Base-by-base conservation (phyloP, 768 basidiomycete genomes). In the Leccinum disarticulatum region DNA sequence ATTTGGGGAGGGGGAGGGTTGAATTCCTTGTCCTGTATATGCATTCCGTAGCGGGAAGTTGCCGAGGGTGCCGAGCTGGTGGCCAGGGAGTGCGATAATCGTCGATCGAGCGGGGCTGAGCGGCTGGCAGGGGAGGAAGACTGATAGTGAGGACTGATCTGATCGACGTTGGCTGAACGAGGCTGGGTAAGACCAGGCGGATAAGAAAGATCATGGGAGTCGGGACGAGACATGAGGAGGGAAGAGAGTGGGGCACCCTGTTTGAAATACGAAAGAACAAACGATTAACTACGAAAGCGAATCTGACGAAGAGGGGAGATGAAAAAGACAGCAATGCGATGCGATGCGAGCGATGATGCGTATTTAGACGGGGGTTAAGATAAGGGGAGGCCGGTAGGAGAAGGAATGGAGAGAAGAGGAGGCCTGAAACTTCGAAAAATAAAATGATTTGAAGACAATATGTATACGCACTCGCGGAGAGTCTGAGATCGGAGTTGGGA, bases 211-310 rank as follows among this genome's bases (percentile, higher is more conserved):
- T 82, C 80, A 63, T 77, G 73, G 50, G 72, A 63, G 54, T 81
- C 81, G 61, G 70, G 64, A 58, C 70, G 79, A 51, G 81, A 80
- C 83, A 83, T 82, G 62, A 47, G 46, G 36, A 22, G 48, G 52
- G 55, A 51, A 56, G 56, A 50, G 2, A 30, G 61, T 46, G 38
- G 49, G 38, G 31, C 54, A 19, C 66, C 61, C 67, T 55, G 57
- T 60, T 64, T 61, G 62, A 68, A 69, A 67, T 65, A 66, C 49
- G 46, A 60, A 63, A 59, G 59, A 66, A 68, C 57, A 68, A 64
- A 61, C 68, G 67, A 68, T 41, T 63, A 74, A 68, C 66, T 46
- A 67, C 69, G 66, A 71, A 69, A 72, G 75, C 68, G 65, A 68
- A 38, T 58, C 38, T 54, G 60, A 62, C 51, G 61, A 65, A 58